Evolutionary conservation across 345 rosid species (phyloP).

Genomic region (Corchorus olitorius): DNA sequence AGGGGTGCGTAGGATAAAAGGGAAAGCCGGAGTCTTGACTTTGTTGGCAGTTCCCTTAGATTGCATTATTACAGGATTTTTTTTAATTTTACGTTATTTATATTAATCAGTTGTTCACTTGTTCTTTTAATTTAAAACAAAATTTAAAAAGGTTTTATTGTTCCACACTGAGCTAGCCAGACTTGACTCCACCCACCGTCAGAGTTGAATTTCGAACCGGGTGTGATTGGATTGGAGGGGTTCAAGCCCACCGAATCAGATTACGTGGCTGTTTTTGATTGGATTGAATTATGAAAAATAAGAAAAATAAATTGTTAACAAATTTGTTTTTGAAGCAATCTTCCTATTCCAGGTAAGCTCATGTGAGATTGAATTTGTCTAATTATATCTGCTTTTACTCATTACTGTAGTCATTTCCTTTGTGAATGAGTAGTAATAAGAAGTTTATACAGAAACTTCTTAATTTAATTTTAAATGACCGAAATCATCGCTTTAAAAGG

Average conservation of each 20-base stretch:
- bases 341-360: not conserved
- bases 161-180: constrained; percentile 28
- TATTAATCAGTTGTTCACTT: not conserved
- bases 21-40: not conserved
- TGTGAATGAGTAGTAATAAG: not conserved
- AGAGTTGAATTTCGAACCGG: not conserved
- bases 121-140: not conserved
- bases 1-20: constrained; percentile 27
- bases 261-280: constrained; percentile 19
- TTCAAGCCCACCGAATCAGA: not conserved
- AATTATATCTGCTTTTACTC: not conserved
- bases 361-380: constrained; percentile 1
- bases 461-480: not conserved
- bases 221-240: not conserved
- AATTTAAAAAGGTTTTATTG: not conserved
- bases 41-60: not conserved
- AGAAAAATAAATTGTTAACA: not conserved
- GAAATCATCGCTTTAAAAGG: not conserved
- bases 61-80: constrained; percentile 8
- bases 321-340: not conserved
- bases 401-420: not conserved
- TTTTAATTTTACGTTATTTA: not conserved
- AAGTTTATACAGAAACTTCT: not conserved
- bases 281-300: not conserved
- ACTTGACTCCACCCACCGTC: constrained; percentile 27